A percentile compares a stretch with the other conserved stretches of the same genome.
These are phyloP conservation scores for Gaultheria prostrata DNA, from an alignment of 148 eudicot genomes.

Conservation along the genomic window DNA sequence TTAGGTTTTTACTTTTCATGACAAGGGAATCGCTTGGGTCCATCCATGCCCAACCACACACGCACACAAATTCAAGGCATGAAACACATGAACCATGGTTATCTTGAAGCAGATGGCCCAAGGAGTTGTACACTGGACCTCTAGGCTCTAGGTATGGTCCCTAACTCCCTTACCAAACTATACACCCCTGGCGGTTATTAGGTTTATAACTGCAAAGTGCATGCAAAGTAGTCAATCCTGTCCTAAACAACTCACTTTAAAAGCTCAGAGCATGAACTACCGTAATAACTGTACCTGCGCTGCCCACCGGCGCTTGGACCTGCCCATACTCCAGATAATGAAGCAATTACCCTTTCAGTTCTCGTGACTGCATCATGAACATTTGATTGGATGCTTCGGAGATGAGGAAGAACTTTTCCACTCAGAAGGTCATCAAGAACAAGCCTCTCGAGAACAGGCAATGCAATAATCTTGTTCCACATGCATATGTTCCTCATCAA, in stretches of 20 bases:
- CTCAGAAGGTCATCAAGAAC: slow-evolving; percentile 73
- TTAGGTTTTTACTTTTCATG: too few relatives aligned
- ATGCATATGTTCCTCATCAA: slow-evolving; percentile 80
- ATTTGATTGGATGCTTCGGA: slow-evolving; percentile 67
- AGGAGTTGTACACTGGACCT: neutral
- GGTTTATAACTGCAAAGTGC: too few relatives aligned
- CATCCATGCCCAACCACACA: neutral
- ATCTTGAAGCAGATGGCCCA: neutral
- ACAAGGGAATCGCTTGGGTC: neutral
- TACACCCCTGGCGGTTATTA: neutral
- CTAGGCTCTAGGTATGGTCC: neutral
- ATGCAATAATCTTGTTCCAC: slow-evolving; percentile 77
- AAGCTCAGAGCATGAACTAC: neutral
- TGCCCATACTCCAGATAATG: slow-evolving; percentile 73
- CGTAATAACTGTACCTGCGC: slow-evolving; percentile 45
- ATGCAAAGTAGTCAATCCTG: neutral
- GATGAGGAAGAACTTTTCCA: slow-evolving; percentile 83
- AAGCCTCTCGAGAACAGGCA: slow-evolving; percentile 73
- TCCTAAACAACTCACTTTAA: neutral
- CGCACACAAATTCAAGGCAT: neutral
- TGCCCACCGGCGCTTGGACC: slow-evolving; percentile 67
- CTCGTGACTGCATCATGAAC: slow-evolving; percentile 78
- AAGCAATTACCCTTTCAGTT: slow-evolving; percentile 74
- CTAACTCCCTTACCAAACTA: neutral
- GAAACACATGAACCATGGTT: too few relatives aligned